Conservation (phyloP, 139 green algal species). For the Tetratostichococcus sp. region DNA sequence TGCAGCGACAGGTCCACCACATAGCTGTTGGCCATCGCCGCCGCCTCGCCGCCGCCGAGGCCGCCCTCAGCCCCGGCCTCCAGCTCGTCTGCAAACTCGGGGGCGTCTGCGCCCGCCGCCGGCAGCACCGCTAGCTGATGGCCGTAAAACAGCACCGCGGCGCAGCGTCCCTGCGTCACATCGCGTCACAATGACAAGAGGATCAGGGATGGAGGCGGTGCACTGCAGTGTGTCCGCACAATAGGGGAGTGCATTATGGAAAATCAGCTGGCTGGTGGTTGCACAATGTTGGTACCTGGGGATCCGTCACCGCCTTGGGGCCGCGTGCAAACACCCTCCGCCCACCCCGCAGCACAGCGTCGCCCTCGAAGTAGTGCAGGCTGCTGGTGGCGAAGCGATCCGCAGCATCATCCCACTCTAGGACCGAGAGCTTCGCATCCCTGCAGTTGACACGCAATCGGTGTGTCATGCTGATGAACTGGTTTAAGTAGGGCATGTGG, state of each 20-base stretch:
- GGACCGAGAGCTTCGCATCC: slow-evolving; percentile 84
- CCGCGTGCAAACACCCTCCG: slow-evolving; percentile 39
- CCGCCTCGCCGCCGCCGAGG: neutral
- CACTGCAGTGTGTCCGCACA: too few relatives aligned
- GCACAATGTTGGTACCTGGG: slow-evolving; percentile 12
- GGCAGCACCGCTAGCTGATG: slow-evolving; percentile 72
- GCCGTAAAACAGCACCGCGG: slow-evolving; percentile 65
- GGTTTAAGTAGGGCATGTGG: too few relatives aligned
- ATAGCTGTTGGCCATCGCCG: slow-evolving; percentile 66
- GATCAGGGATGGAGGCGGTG: too few relatives aligned
- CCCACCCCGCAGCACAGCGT: slow-evolving; percentile 29
- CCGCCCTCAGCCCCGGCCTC: slow-evolving; percentile 8
- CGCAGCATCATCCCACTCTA: slow-evolving; percentile 71
- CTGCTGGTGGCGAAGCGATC: slow-evolving; percentile 50
- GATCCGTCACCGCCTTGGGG: slow-evolving; percentile 60
- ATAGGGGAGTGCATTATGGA: too few relatives aligned
- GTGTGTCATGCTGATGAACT: too few relatives aligned
- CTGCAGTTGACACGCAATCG: slow-evolving; percentile 24
- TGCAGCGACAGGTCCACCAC: slow-evolving; percentile 63
- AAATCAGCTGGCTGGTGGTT: too few relatives aligned
- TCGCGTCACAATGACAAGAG: too few relatives aligned
- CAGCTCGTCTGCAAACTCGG: slow-evolving; percentile 13
- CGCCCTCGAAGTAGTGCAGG: slow-evolving; percentile 84
- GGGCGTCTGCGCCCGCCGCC: slow-evolving; percentile 38
- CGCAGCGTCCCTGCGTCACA: slow-evolving; percentile 64